phyloP scores from a whole-genome alignment of 177 flowering plant genomes.

The Vitis hybrid region DNA sequence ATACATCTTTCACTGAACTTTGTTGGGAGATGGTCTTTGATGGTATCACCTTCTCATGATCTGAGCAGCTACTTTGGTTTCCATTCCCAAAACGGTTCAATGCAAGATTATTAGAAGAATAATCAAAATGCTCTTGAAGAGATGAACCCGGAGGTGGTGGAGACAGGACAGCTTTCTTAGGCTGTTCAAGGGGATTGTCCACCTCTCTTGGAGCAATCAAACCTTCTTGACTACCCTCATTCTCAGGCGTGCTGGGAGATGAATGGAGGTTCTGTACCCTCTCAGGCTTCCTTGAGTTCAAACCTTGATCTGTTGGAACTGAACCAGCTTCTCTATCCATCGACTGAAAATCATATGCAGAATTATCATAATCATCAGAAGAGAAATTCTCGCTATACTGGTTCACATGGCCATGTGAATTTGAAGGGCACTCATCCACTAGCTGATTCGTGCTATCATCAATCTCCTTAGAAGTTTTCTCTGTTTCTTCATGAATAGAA shows the following conservation, averaged over 20 bases:
- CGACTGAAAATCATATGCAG: conserved; percentile 51
- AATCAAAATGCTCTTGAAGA: conserved; percentile 36
- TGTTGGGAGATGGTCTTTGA: conserved; percentile 27
- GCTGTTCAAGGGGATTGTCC: conserved; percentile 13
- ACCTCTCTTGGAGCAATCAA: conserved; percentile 17
- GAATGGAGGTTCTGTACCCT: conserved; percentile 32
- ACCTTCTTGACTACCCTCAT: conserved; percentile 32
- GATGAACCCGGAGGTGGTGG: conserved; percentile 39
- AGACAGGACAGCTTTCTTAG: conserved; percentile 17
- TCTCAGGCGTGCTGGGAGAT: conserved; percentile 31
- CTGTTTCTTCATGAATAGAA: conserved; percentile 28
- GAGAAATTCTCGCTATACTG: conserved; percentile 27
- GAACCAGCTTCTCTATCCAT: conserved; percentile 37
- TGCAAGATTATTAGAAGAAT: conserved; percentile 27
- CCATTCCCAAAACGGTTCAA: conserved; percentile 35
- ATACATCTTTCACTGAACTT: conserved; percentile 36
- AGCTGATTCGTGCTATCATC: conserved; percentile 27
- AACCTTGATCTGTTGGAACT: conserved; percentile 15
- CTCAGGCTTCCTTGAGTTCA: conserved; percentile 27
- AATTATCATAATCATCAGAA: conserved; percentile 62
- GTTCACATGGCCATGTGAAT: conserved; percentile 25
- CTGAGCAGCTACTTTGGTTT: conserved; percentile 37
- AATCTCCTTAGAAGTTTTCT: conserved; percentile 15
- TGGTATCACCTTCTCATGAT: conserved; percentile 34
- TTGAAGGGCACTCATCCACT: conserved; percentile 15